phyloP scores from a whole-genome alignment of 225 moss, liverwort and hornwort species.

The Antitrichia curtipendula region DNA sequence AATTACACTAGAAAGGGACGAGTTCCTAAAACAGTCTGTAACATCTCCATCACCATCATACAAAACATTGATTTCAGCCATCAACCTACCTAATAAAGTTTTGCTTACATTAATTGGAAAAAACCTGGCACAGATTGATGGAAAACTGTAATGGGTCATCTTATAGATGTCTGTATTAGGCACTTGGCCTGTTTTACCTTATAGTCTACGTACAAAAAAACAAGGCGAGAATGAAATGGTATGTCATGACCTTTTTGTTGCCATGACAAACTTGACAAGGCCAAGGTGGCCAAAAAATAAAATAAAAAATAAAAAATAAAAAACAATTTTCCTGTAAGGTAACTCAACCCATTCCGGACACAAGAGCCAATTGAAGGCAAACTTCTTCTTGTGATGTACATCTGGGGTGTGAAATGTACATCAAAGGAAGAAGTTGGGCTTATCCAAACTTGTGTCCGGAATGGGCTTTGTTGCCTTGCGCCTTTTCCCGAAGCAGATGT shows the following conservation, averaged over 20 bases:
- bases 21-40: no score
- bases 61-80: no score
- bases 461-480: no score
- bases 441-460: not conserved
- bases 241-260: accelerated
- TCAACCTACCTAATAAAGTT: no score
- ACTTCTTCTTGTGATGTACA: not conserved
- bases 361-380: not conserved
- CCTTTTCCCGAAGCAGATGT: not conserved
- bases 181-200: no score
- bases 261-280: not conserved
- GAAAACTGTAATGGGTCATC: no score
- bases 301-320: not conserved
- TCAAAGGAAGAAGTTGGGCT: not conserved
- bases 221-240: not conserved
- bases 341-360: not conserved
- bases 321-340: no score
- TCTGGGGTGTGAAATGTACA: not conserved
- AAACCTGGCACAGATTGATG: no score
- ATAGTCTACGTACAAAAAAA: accelerated
- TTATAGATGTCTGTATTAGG: no score
- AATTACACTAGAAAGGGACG: no score
- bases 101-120: no score
- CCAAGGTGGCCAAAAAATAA: not conserved
- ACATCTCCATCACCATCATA: no score